phyloP scores from a whole-genome alignment of 2,329 filamentous ascomycete genomes.

The Pezicula neosporulosa region DNA sequence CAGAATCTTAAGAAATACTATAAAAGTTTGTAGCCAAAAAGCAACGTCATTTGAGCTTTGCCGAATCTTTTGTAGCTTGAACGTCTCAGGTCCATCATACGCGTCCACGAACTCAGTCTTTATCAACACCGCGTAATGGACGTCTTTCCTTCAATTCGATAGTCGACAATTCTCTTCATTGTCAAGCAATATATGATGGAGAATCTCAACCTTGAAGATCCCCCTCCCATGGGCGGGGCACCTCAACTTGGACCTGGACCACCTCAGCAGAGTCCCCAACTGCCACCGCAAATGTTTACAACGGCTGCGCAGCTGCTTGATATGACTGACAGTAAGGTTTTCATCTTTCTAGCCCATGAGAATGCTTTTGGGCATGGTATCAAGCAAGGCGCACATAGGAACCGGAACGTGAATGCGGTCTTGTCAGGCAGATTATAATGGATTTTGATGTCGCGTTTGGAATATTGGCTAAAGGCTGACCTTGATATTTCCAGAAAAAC shows the following conservation, averaged over 20 bases:
- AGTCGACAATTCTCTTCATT: constrained; percentile 6
- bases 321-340: constrained; percentile 85
- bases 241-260: constrained; percentile 15
- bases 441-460: no score
- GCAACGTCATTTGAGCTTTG: neutral
- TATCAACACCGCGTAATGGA: constrained; percentile 19
- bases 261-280: constrained; percentile 47
- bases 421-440: neutral
- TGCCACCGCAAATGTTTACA: constrained; percentile 96
- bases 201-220: constrained; percentile 48
- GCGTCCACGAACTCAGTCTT: neutral
- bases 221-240: constrained; percentile 32
- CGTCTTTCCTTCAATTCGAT: constrained; percentile 8
- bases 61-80: neutral
- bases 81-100: neutral
- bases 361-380: neutral
- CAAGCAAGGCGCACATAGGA: neutral
- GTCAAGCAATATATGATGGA: constrained; percentile 39
- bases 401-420: neutral
- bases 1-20: no score
- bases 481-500: constrained; percentile 68
- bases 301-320: constrained; percentile 94
- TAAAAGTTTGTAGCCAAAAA: neutral
- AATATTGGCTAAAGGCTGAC: constrained; percentile 18
- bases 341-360: constrained; percentile 2